phyloP scores from a whole-genome alignment of 2,329 filamentous ascomycete genomes.

The Stagonosporopsis rhizophila region DNA sequence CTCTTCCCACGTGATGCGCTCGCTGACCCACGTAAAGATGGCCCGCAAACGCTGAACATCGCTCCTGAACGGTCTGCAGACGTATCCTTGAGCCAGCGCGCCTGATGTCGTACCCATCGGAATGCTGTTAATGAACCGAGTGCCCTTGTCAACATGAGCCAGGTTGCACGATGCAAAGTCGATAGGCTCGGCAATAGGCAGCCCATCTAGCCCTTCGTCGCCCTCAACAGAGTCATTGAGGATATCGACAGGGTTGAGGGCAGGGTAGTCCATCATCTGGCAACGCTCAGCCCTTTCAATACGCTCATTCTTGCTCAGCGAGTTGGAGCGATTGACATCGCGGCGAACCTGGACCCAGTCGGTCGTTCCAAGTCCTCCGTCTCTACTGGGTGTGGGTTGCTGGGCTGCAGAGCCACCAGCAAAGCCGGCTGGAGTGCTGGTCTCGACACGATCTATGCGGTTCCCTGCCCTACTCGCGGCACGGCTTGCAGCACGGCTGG shows the following conservation, averaged over 20 bases:
- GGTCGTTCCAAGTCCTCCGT: constrained; percentile 72
- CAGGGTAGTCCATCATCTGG: constrained; percentile 91
- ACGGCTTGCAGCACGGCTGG: constrained; percentile 51
- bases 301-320: constrained; percentile 85
- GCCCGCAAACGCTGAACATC: constrained; percentile 91
- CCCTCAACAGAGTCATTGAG: constrained; percentile 85
- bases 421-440: constrained; percentile 60
- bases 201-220: constrained; percentile 85
- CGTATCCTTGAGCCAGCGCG: constrained; percentile 85
- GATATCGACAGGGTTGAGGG: constrained; percentile 88
- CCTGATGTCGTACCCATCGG: constrained; percentile 82
- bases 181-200: constrained; percentile 79
- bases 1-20: constrained; percentile 94
- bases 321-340: constrained; percentile 95
- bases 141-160: constrained; percentile 91
- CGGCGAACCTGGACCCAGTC: constrained; percentile 98
- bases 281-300: constrained; percentile 86
- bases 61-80: constrained; percentile 92
- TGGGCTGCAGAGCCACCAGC: constrained; percentile 54
- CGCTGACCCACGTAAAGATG: constrained; percentile 97
- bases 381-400: constrained; percentile 60
- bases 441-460: constrained; percentile 36
- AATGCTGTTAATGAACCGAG: constrained; percentile 84
- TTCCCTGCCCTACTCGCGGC: constrained; percentile 41
- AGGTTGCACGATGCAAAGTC: constrained; percentile 84